Conservation (phyloP, 345 rosid genomes). For the Iberis pinnata region DNA sequence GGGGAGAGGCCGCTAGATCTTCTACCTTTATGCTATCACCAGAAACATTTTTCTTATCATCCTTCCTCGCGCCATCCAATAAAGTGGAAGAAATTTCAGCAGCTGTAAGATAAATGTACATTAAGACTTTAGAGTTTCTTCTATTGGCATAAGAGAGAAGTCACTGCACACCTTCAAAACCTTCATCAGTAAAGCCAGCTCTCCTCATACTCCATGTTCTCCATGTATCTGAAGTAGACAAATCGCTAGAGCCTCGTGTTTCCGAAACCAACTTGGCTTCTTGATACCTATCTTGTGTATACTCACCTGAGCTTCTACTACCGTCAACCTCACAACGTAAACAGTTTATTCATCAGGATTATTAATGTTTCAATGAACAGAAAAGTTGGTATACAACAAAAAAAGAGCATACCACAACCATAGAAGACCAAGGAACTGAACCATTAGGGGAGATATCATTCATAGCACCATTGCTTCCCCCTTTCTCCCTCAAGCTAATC, state of each 20-base stretch:
- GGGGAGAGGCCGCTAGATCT: constrained; percentile 28
- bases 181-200: constrained; percentile 45
- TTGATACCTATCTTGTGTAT: constrained; percentile 54
- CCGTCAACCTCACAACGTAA: constrained; percentile 16
- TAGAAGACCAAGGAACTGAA: constrained; percentile 33
- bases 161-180: constrained; percentile 59
- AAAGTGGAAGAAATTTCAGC: constrained; percentile 37
- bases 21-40: constrained; percentile 28
- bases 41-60: constrained; percentile 23
- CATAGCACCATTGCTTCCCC: constrained; percentile 21
- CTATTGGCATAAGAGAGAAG: constrained; percentile 1
- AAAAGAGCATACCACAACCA: constrained; percentile 40
- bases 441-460: constrained; percentile 27
- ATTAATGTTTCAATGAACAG: neutral
- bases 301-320: too few species aligned
- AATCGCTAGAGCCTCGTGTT: constrained; percentile 27
- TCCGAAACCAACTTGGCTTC: constrained; percentile 31
- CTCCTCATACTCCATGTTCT: constrained; percentile 69
- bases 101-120: constrained; percentile 40
- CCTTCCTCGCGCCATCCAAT: constrained; percentile 20
- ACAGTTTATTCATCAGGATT: neutral
- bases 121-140: too few species aligned
- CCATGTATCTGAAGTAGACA: constrained; percentile 49
- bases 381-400: neutral
- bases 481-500: constrained; percentile 45